Conservation (phyloP, 495 filamentous ascomycete species). For the Oleoguttula mirabilis region DNA sequence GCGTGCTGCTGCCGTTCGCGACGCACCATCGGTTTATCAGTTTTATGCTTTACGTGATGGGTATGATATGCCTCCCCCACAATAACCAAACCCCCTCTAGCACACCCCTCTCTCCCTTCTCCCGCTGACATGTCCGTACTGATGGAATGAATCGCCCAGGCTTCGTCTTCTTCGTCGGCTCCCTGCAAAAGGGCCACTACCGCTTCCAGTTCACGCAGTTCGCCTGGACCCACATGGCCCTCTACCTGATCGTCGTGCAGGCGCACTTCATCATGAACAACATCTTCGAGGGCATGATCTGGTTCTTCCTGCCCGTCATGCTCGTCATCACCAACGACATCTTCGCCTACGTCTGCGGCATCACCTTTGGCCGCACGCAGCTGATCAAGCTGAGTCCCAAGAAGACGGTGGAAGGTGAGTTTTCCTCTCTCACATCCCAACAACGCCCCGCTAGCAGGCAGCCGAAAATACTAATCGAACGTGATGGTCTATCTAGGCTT, state of each 20-base stretch:
- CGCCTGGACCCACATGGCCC: constrained; percentile 97
- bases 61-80: too few species aligned
- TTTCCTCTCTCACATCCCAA: neutral
- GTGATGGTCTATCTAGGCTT: constrained; percentile 45
- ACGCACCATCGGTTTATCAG: constrained; percentile 98
- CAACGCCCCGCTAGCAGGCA: neutral
- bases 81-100: neutral
- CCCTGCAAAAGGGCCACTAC: constrained; percentile 91
- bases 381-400: constrained; percentile 97
- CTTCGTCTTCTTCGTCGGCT: constrained; percentile 96
- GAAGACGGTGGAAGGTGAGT: constrained; percentile 81
- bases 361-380: constrained; percentile 91
- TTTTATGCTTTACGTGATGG: constrained; percentile 94
- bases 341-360: constrained; percentile 94
- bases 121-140: constrained; percentile 4
- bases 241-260: constrained; percentile 95
- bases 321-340: constrained; percentile 98
- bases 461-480: constrained; percentile 1
- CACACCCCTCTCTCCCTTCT: neutral
- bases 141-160: constrained; percentile 42
- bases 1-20: constrained; percentile 79
- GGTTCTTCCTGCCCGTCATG: constrained; percentile 95
- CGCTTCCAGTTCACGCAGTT: constrained; percentile 98
- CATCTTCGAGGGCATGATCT: constrained; percentile 98
- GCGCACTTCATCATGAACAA: constrained; percentile 99